phyloP scores from a whole-genome alignment of 1,139 yeast species.

The Zygosaccharomyces sapae region DNA sequence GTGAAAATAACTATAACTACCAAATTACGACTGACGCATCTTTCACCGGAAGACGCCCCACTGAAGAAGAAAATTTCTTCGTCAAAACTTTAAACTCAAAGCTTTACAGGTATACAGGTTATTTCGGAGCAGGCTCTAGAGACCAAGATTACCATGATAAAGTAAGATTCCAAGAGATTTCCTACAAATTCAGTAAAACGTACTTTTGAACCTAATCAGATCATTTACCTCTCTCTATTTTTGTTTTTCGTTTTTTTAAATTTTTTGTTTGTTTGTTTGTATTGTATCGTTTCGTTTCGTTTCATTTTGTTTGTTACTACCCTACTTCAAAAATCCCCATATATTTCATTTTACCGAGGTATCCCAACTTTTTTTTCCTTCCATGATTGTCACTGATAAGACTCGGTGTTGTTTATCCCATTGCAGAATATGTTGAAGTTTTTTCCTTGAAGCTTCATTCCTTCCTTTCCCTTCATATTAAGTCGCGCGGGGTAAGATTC shows the following conservation, averaged over 20 bases:
- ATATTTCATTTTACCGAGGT: not conserved
- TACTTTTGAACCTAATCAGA: slow-evolving; percentile 18
- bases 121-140: slow-evolving; percentile 22
- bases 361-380: too few species aligned
- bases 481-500: not conserved
- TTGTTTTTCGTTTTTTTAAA: not conserved
- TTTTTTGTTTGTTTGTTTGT: not conserved
- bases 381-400: too few species aligned
- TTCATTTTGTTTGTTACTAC: not conserved
- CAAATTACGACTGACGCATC: not conserved
- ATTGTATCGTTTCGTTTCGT: not conserved
- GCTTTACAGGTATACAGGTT: slow-evolving; percentile 26
- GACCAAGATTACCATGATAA: slow-evolving; percentile 33
- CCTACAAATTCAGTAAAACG: slow-evolving; percentile 34
- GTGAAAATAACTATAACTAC: slow-evolving; percentile 5
- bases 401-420: too few species aligned
- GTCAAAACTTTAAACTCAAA: slow-evolving; percentile 20
- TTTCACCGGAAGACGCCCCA: slow-evolving; percentile 3
- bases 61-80: slow-evolving; percentile 17
- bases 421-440: too few species aligned
- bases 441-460: too few species aligned
- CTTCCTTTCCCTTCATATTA: too few species aligned
- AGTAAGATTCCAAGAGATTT: slow-evolving; percentile 34
- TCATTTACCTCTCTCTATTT: not conserved
- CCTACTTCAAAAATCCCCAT: not conserved